Evolutionary conservation across 2,329 filamentous ascomycete species (phyloP), one percentile per base, ranked within the genome.

Genomic region (Penicillium capsulatum): DNA sequence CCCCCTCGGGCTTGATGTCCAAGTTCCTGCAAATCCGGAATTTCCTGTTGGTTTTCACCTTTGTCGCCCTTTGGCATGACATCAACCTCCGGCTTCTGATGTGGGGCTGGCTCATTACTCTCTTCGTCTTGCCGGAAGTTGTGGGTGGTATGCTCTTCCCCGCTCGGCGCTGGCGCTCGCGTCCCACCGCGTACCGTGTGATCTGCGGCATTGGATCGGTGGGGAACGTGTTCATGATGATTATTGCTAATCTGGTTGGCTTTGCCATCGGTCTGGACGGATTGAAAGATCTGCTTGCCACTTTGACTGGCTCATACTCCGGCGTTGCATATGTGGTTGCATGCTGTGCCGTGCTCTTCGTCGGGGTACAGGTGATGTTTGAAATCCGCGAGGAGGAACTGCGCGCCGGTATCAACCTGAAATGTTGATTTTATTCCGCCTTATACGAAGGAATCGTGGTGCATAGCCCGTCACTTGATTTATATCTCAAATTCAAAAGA

Each of bases 51-150:
- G 86, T 95, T 20, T 98, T 98, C 62, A 96, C 89, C 0, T 98
- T 98, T 57, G 92, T 98, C 16, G 94, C 92, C 0, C 73, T 98
- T 17, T 98, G 92, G 92, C 92, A 98, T 67, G 92, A 98, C 57
- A 94, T 98, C 58, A 84, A 94, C 67, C 77, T 97, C 19, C 80
- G 84, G 7, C 73, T 98, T 27, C 75, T 98, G 20, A 84, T 94
- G 64, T 98, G 92, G 92, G 91, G 92, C 17, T 98, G 92, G 92
- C 75, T 98, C 27, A 81, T 98, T 48, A 90, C 94, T 0, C 69
- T 97, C 16, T 98, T 98, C 67, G 87, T 98, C 64, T 63, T 96
- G 5, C 92, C 92, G 0, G 92, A 98, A 70, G 79, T 91, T 53
- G 69, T 85, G 6, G 88, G 81, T 0, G 72, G 73, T 0, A 70